Percentiles rank a stretch among this genome's conserved stretches.
phyloP scores from a whole-genome alignment of 306 rosid species.

The Macrotyloma uniflorum region DNA sequence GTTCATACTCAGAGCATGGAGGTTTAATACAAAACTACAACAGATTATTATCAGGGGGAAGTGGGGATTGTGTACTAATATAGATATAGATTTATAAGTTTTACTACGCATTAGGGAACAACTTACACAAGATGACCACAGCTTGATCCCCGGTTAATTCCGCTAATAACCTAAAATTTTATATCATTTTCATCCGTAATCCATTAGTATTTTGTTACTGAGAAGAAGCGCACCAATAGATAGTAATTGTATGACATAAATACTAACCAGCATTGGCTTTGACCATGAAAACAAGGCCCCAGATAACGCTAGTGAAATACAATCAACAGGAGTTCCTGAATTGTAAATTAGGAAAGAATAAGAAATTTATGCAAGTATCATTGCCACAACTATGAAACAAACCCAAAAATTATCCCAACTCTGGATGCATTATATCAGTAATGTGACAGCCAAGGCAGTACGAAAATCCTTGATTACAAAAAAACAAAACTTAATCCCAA shows the following conservation, averaged over 20 bases:
- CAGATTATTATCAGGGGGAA: neutral
- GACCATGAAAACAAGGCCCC: constrained; percentile 14
- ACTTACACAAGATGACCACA: neutral
- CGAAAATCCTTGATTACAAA: neutral
- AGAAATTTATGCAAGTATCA: constrained; percentile 20
- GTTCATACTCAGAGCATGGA: neutral
- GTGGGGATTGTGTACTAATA: neutral
- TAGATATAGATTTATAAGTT: neutral
- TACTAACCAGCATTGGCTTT: neutral
- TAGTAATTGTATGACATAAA: neutral
- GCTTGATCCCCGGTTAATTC: constrained; percentile 11
- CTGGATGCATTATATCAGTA: neutral
- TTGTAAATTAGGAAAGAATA: neutral
- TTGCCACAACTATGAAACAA: neutral
- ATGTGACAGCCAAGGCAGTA: neutral
- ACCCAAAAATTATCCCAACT: neutral
- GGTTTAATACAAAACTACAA: constrained; percentile 38
- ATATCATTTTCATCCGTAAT: neutral
- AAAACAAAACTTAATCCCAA: neutral
- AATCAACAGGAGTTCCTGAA: constrained; percentile 82
- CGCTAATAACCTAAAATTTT: neutral
- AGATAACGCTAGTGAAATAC: neutral
- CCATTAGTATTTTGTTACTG: neutral
- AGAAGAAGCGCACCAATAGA: neutral
- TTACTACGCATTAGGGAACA: neutral